A percentile compares a stretch with the other conserved stretches of the same genome.
phyloP scores from a whole-genome alignment of 768 basidiomycete species.

The Hirschioporus abietinus region DNA sequence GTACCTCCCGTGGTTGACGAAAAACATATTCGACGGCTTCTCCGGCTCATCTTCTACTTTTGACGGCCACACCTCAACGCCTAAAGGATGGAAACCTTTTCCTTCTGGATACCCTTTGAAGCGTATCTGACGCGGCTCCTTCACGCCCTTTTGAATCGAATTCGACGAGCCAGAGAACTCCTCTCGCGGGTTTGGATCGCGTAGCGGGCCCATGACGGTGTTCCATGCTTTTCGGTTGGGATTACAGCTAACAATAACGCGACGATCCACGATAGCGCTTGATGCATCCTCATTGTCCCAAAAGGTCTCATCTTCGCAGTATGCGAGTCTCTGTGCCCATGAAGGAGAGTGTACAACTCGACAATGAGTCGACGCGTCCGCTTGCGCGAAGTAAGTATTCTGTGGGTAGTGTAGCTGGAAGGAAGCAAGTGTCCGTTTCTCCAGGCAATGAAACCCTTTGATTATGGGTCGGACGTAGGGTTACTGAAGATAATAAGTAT shows the following conservation, averaged over 20 bases:
- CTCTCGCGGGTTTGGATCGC: slow-evolving; percentile 48
- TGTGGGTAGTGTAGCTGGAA: not conserved
- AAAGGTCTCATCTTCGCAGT: slow-evolving; percentile 62
- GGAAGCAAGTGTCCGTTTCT: not conserved
- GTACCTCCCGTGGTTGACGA: slow-evolving; percentile 62
- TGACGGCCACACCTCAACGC: slow-evolving; percentile 47
- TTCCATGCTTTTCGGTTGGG: slow-evolving; percentile 59
- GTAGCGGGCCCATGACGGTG: slow-evolving; percentile 59
- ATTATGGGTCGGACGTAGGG: not conserved
- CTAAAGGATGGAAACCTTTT: slow-evolving; percentile 71
- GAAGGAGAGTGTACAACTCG: not conserved
- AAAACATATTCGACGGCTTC: slow-evolving; percentile 49
- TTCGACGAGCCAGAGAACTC: slow-evolving; percentile 48
- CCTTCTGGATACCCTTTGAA: slow-evolving; percentile 47
- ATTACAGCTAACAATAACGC: slow-evolving; percentile 47
- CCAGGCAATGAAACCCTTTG: not conserved
- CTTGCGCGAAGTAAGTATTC: not conserved
- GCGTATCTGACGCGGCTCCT: slow-evolving; percentile 32
- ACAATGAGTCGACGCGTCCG: not conserved
- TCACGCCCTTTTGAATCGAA: slow-evolving; percentile 10
- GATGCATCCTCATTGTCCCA: slow-evolving; percentile 51
- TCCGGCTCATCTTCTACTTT: slow-evolving; percentile 16
- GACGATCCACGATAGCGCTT: slow-evolving; percentile 36
- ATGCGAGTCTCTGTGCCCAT: slow-evolving; percentile 19
- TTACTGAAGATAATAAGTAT: too few species aligned